Evolutionary conservation across 2,329 filamentous ascomycete species (phyloP).

Genomic region (Beauveria bassiana): DNA sequence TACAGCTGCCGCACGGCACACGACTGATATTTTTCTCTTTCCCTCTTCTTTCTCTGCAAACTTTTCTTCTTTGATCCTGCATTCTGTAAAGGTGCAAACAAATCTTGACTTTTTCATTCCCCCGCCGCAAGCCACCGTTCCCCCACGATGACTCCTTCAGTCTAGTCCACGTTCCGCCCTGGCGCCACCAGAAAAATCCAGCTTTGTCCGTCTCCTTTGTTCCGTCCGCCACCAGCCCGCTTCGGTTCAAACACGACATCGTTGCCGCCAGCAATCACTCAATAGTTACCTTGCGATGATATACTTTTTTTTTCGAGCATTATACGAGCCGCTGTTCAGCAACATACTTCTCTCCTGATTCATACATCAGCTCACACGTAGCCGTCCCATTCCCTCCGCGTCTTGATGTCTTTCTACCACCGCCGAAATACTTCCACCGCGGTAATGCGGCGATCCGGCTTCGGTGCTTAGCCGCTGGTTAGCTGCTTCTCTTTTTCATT

Average conservation of each 20-base stretch:
- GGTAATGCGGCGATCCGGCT: not conserved
- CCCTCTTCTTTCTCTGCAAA: not conserved
- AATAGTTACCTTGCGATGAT: not conserved
- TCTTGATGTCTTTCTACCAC: not conserved
- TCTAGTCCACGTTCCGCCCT: not conserved
- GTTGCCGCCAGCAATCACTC: not conserved
- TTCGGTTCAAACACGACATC: not conserved
- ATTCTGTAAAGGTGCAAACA: not conserved
- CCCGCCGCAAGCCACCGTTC: not conserved
- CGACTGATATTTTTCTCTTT: not conserved
- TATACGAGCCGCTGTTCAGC: not conserved
- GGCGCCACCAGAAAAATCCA: not conserved
- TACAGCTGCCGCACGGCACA: not conserved
- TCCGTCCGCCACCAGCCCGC: not conserved
- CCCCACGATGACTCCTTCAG: not conserved
- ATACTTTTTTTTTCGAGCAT: not conserved
- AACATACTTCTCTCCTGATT: not conserved
- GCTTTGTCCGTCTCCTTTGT: not conserved
- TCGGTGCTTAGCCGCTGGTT: not conserved
- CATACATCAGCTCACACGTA: not conserved
- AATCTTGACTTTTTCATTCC: not conserved
- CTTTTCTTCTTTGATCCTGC: not conserved
- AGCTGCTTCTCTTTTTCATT: not conserved
- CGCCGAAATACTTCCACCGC: not conserved
- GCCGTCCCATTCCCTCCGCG: not conserved